phyloP scores from a whole-genome alignment of 2,329 filamentous ascomycete genomes.

The Phyllachora maydis region DNA sequence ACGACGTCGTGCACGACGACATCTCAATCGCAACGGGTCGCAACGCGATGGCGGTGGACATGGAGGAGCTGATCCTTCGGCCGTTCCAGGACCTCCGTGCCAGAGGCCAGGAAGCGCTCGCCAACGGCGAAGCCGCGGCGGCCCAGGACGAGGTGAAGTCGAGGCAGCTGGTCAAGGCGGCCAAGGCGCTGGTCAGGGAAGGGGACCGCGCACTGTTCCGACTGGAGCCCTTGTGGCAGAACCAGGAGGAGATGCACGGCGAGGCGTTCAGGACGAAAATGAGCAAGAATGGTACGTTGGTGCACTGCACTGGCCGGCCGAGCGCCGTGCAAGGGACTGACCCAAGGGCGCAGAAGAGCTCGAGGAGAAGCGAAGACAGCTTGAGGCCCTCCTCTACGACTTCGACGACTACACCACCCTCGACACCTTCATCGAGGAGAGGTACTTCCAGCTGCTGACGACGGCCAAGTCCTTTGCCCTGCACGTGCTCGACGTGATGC shows the following conservation, averaged over 20 bases:
- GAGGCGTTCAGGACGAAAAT: constrained; percentile 15
- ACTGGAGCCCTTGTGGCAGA: constrained; percentile 16
- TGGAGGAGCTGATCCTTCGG: constrained; percentile 11
- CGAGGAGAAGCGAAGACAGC: constrained; percentile 9
- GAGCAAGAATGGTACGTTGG: constrained; percentile 13
- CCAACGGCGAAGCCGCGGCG: constrained; percentile 11
- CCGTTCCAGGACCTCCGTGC: constrained; percentile 18
- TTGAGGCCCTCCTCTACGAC: constrained; percentile 20
- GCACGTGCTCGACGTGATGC: constrained; percentile 15
- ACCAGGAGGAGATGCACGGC: constrained; percentile 14
- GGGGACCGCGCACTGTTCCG: constrained; percentile 15
- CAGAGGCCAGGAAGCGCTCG: constrained; percentile 14
- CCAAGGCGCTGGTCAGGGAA: constrained; percentile 9
- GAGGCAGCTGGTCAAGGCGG: constrained; percentile 12
- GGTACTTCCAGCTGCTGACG: constrained; percentile 15
- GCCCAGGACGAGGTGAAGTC: constrained; percentile 7
- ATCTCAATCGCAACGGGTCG: too few species aligned
- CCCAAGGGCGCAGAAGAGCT: constrained; percentile 8
- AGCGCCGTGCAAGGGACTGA: constrained; percentile 1
- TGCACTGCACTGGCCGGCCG: too few species aligned
- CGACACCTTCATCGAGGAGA: constrained; percentile 14
- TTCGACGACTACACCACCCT: constrained; percentile 19
- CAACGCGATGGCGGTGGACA: constrained; percentile 8
- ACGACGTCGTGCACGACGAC: too few species aligned
- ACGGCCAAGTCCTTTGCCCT: constrained; percentile 18